phyloP scores from a whole-genome alignment of 1,284 basidiomycete genomes.

The Microbotryomycetes sp. region DNA sequence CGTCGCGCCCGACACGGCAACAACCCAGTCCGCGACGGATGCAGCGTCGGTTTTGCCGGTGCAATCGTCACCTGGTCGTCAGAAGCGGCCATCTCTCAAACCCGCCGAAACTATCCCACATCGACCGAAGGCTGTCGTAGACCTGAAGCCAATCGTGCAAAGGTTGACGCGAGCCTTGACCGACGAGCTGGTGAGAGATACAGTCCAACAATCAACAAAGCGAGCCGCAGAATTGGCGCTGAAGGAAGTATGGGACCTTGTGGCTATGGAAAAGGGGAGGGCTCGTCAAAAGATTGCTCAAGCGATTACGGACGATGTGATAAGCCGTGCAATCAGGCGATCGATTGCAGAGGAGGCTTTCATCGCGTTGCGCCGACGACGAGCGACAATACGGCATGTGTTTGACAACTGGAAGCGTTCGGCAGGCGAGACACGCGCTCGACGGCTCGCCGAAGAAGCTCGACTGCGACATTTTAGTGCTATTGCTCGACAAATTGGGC shows the following conservation, averaged over 20 bases:
- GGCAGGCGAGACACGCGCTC: background rate
- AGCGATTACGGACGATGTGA: background rate
- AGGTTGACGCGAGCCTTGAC: background rate
- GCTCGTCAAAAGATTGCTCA: background rate
- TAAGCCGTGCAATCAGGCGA: background rate
- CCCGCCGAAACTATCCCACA: too few species aligned
- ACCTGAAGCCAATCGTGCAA: background rate
- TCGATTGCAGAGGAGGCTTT: background rate
- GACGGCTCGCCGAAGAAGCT: background rate
- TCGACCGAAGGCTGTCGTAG: too few species aligned
- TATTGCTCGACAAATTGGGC: background rate
- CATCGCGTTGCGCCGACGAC: background rate
- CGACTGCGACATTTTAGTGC: background rate
- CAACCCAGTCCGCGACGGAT: too few species aligned
- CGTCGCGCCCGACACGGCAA: too few species aligned
- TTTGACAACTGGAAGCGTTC: background rate
- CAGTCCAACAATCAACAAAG: background rate
- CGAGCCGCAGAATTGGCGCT: background rate
- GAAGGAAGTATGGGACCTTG: constrained; percentile 6
- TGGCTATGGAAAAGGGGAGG: background rate
- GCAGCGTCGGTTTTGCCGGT: too few species aligned
- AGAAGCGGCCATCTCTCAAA: background rate
- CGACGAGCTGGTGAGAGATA: background rate
- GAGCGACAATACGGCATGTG: background rate
- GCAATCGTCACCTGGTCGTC: too few species aligned